A percentile compares a stretch with the other conserved stretches of the same genome.
Evolutionary conservation across 208 protist genomes (phyloP).

Genomic region (Crithidia mellificae): DNA sequence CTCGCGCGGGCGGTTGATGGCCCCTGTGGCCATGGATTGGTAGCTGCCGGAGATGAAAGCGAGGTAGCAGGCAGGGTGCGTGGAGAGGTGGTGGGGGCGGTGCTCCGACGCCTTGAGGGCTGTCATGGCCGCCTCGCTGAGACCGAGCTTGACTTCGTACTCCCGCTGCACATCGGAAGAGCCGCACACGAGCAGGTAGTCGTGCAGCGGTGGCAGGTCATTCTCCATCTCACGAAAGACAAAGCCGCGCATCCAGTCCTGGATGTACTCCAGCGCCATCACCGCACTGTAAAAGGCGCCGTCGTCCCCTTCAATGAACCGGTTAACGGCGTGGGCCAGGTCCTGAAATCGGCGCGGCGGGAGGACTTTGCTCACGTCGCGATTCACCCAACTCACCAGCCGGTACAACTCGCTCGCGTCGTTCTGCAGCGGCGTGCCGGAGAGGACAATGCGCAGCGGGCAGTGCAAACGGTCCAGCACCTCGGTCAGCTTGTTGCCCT

Average conservation of each 20-base stretch:
- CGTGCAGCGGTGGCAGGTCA: slow-evolving; percentile 79
- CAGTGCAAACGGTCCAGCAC: slow-evolving; percentile 57
- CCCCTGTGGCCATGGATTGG: slow-evolving; percentile 42
- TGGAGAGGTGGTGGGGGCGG: slow-evolving; percentile 71
- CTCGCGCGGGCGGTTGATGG: not conserved
- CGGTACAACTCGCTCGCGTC: slow-evolving; percentile 81
- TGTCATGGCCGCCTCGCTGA: slow-evolving; percentile 6
- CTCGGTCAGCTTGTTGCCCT: slow-evolving; percentile 62
- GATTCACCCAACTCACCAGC: slow-evolving; percentile 81
- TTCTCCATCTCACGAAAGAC: slow-evolving; percentile 85
- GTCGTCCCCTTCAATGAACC: slow-evolving; percentile 80
- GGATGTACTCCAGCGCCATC: slow-evolving; percentile 70
- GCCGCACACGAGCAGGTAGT: slow-evolving; percentile 84
- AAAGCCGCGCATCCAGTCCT: slow-evolving; percentile 86
- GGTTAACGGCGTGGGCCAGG: slow-evolving; percentile 56
- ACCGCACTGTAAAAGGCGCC: slow-evolving; percentile 50
- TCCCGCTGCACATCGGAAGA: slow-evolving; percentile 55
- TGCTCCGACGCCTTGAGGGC: slow-evolving; percentile 62
- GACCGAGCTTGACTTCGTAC: slow-evolving; percentile 26
- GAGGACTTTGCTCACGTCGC: slow-evolving; percentile 48
- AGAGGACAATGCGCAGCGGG: slow-evolving; percentile 71
- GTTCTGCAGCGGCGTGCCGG: slow-evolving; percentile 91
- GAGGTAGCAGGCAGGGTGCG: slow-evolving; percentile 85
- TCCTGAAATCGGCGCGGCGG: slow-evolving; percentile 59
- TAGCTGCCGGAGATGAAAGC: slow-evolving; percentile 64